These are phyloP conservation scores for Candida pini DNA, from an alignment of 805 yeast species.

Conservation along the genomic window DNA sequence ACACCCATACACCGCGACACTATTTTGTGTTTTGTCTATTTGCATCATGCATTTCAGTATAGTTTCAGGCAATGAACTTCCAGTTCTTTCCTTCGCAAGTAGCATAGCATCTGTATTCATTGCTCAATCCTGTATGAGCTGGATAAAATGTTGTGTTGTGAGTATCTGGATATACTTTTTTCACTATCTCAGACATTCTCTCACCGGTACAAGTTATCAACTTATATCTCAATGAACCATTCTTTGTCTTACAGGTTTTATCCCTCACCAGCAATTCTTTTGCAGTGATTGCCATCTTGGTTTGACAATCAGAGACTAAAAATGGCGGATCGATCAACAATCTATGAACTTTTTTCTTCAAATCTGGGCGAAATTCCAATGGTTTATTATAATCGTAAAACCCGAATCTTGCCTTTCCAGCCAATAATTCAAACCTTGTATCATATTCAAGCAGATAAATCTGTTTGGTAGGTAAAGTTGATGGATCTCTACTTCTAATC, in stretches of 20 bases:
- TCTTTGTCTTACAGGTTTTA: constrained; percentile 29
- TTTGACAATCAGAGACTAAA: constrained; percentile 75
- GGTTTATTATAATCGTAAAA: constrained; percentile 77
- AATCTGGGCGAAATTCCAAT: constrained; percentile 46
- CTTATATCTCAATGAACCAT: constrained; percentile 40
- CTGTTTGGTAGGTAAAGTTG: constrained; percentile 55
- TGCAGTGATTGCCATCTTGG: constrained; percentile 62
- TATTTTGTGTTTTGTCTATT: too few relatives aligned
- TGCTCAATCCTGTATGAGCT: constrained; percentile 80
- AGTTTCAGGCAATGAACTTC: too few relatives aligned
- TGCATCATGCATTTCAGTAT: too few relatives aligned
- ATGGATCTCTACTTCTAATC: constrained; percentile 46
- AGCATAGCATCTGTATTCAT: constrained; percentile 85
- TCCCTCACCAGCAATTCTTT: constrained; percentile 46
- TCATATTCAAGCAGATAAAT: constrained; percentile 78
- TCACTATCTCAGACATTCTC: constrained; percentile 66
- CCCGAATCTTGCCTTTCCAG: constrained; percentile 61
- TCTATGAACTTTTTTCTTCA: constrained; percentile 62
- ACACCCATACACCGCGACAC: not conserved
- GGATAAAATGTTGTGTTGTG: constrained; percentile 65
- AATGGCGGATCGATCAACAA: constrained; percentile 86
- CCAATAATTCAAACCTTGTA: constrained; percentile 65
- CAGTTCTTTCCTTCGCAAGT: constrained; percentile 64
- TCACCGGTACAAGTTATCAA: constrained; percentile 85
- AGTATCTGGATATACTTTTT: constrained; percentile 57